Conservation (phyloP, 768 basidiomycete species). For the Leccinum aurantiacum region DNA sequence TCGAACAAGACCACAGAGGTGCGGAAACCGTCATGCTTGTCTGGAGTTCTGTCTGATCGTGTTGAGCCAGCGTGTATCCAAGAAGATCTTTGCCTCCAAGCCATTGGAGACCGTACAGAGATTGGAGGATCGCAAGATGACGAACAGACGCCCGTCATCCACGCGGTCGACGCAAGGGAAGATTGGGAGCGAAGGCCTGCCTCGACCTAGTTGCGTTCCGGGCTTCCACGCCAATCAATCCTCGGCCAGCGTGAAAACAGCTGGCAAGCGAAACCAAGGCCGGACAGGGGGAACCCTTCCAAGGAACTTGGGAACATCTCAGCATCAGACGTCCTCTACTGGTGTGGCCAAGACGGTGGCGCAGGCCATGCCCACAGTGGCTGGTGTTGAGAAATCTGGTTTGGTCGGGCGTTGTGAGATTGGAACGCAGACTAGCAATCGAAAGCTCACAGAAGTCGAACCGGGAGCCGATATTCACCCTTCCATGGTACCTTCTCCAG, state of each 20-base stretch:
- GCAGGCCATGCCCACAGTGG: not conserved
- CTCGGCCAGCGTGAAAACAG: not conserved
- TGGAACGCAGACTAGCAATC: not conserved
- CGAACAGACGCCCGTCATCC: not conserved
- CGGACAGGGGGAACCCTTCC: too few species aligned
- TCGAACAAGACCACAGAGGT: not conserved
- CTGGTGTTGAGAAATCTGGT: not conserved
- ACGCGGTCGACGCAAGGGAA: not conserved
- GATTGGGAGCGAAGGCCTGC: not conserved
- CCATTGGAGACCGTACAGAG: too few species aligned
- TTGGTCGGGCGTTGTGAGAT: not conserved
- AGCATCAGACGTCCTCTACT: too few species aligned
- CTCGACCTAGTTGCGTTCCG: constrained; percentile 3
- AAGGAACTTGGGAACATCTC: too few species aligned
- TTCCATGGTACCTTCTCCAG: too few species aligned
- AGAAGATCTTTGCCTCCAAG: too few species aligned
- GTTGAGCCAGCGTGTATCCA: too few species aligned
- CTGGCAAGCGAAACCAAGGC: not conserved
- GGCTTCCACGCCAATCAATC: not conserved
- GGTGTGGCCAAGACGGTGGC: not conserved
- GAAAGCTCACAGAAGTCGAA: not conserved
- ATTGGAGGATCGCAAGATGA: too few species aligned
- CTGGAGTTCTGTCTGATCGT: not conserved
- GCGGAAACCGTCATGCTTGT: not conserved
- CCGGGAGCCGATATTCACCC: not conserved